Base-by-base conservation (phyloP, 164 flowering plant species). In the Macadamia integrifolia region DNA sequence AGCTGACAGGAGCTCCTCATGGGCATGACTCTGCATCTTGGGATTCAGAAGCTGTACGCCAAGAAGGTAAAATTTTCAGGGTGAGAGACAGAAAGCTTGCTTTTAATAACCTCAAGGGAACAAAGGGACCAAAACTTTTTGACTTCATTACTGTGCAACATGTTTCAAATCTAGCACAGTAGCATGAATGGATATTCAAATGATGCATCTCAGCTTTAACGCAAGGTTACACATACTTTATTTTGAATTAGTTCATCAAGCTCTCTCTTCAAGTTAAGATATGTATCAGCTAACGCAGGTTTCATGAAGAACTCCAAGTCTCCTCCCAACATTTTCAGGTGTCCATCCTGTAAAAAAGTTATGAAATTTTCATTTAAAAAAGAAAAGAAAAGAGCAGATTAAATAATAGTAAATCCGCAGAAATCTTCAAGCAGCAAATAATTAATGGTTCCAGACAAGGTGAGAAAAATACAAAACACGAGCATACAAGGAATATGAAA, bases 241-340 rank as follows among this genome's bases (percentile, higher is more conserved):
- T 43, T 78, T 53, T 86, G 92, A 74, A 93, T 84, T 32, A 93
- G 75, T 63, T 91, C 89, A 30, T 91, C 93, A 69, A 93, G 84
- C 75, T 88, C 96, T 66, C 74, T 77, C 80, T 81, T 88, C 61
- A 93, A 66, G 64, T 71, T 76, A 60, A 74, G 68, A 70, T 83
- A 91, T 71, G 82, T 79, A 64, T 85, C 87, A 57, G 89, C 91
- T 30, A 80, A 32, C 32, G 80, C 72, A 67, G 97, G 92, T 50
- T 82, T 74, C 98, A 93, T 85, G 82, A 86, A 91, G 74, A 93
- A 93, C 72, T 93, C 98, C 79, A 93, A 68, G 72, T 87, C 89
- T 61, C 98, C 98, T 31, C 91, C 96, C 76, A 93, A 66, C 97
- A 93, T 87, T 72, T 86, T 89, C 72, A 93, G 75, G 72, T 91